Evolutionary conservation across 768 basidiomycete species (phyloP).

Genomic region (Leccinellum luteum): DNA sequence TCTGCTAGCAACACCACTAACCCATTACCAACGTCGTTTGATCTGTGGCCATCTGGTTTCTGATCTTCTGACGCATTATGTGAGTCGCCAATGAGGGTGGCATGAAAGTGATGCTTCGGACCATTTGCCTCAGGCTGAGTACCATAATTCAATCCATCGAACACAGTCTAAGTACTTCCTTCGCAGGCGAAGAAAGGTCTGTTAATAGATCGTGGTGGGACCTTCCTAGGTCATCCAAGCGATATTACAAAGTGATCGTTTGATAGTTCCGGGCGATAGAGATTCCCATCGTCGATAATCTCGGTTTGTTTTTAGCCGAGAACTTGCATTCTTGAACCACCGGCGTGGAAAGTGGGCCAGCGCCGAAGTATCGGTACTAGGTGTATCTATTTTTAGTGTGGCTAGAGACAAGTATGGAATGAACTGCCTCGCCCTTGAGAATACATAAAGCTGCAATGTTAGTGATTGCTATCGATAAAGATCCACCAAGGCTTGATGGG

Average conservation of each 20-base stretch:
- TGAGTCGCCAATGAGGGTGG: not conserved
- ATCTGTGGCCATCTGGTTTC: not conserved
- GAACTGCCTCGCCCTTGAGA: not conserved
- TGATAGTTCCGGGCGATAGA: not conserved
- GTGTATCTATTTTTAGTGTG: not conserved
- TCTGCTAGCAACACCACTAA: too few relatives aligned
- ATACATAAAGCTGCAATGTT: not conserved
- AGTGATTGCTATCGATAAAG: not conserved
- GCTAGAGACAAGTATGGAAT: not conserved
- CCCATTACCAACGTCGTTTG: not conserved
- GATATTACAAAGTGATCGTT: not conserved
- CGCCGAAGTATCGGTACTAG: not conserved
- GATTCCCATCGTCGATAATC: not conserved
- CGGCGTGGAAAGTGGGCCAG: not conserved
- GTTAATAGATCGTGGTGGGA: not conserved
- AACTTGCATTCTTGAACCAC: not conserved
- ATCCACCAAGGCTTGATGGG: not conserved
- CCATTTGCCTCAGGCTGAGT: not conserved
- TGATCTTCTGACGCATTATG: not conserved
- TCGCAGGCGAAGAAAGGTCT: not conserved
- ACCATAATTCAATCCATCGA: not conserved
- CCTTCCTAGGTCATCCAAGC: not conserved
- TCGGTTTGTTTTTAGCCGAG: not conserved
- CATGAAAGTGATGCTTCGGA: not conserved
- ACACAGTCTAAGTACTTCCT: not conserved